Base-by-base conservation (phyloP, 1,139 yeast genomes). In the Zygosaccharomyces pseudobailii region DNA sequence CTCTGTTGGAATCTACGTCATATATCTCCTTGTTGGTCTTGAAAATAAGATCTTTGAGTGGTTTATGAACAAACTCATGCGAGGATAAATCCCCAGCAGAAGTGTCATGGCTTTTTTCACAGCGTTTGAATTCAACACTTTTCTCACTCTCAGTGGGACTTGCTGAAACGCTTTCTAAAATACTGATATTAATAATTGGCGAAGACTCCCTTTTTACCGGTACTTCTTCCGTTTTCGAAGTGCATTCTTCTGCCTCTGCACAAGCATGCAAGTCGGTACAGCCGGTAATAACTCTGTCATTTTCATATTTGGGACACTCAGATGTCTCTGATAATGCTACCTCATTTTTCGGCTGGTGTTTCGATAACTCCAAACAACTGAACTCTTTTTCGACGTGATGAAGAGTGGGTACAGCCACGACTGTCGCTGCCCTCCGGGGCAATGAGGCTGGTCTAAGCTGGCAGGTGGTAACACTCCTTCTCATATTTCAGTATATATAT, bases 41-140 rank as follows among this genome's bases (percentile, higher is more conserved):
- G 44, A 52, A 40, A 10, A 59, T 59, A 22, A 61, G 43, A 33
- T 58, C 61, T 30, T 57, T 58, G 22, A 61, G 43, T 3, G 63
- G 47, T 43, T 53, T 57, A 40, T 58, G 61, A 22, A 57, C 50
- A 23, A 34, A 23, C 3, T 46, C 49, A 9, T 38, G 34, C 36
- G 41, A 17, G 22, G 30, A 23, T 7, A 36, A 28, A 21, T 42
- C 45, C 17, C 34, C 45, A 17, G 36, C 23, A 6, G 44, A 46
- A 7, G 47, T 46, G 10, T 37, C 44, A 20, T 40, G 30, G n/a
- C 41, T 43, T 10, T 38, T 34, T 17, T 10, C 33, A 28, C 23
- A 25, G 21, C 25, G 9, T 27, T 13, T n/a, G 9, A 17, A n/a
- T 23, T 27, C 33, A 6, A 28, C n/a, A 28, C 28, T 17, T 17